Evolutionary conservation across 495 filamentous ascomycete genomes (phyloP), one percentile per base, ranked within the genome.

Genomic region (Delitschia confertaspora): DNA sequence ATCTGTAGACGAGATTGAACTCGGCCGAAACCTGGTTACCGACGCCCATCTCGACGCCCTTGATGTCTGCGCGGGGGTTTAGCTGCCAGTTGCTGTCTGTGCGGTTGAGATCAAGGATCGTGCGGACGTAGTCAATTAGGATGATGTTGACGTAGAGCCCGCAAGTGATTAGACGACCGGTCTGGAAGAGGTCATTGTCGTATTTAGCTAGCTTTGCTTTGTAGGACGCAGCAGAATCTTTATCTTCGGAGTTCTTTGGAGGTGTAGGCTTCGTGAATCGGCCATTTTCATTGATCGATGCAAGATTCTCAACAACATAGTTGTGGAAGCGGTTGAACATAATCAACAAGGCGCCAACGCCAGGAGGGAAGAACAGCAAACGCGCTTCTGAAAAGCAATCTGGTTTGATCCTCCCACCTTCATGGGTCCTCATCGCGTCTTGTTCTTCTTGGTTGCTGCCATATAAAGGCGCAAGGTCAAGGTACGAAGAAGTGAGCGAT

Each of bases 401-500:
- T 2, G 83, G 74, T 65, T 93, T 93, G 38, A 95, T 66, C 60
- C 75, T 86, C 38, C 88, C 88, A 51, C 87, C 79, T 56, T 80
- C 75, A 61, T 86, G 83, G 0, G 84, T 85, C 35, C 88, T 71
- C 49, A 95, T 76, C 6, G 63, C 63, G 49, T 84, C 66, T 56
- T 93, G 87, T 59, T 88, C 83, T 1, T 72, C 65, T 56, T 81
- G 71, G 48, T 80, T 85, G 59, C 80, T 88, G 17, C 88, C 88
- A 57, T 95, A 95, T 2, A 95, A 71, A 0, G 88, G 88, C 1
- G 80, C 72, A 9, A 95, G 69, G 48, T 95, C 88, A 11, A 95
- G 67, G 53, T 89, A 95, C 0, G 83, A 88, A 0, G 85, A 91
- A 0, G 84, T 88, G 55, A 78, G 69, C 18, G 78, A 83, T 36